phyloP scores from a whole-genome alignment of 257 asterid genomes.

The Fraxinus pennsylvanica region DNA sequence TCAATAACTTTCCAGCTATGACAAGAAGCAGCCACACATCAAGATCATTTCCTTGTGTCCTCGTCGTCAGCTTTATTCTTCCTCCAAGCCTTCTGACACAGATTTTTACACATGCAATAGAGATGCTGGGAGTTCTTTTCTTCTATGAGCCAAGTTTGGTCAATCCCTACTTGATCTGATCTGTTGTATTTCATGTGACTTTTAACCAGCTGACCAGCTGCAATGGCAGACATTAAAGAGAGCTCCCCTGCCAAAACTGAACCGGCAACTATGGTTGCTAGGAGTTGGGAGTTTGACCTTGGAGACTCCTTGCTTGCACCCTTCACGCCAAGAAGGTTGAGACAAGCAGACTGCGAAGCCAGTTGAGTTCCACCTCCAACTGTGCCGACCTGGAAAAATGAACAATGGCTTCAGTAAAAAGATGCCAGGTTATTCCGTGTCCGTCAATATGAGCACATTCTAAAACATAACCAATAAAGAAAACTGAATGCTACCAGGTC shows the following conservation, averaged over 20 bases:
- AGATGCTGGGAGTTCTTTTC: not conserved
- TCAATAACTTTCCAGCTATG: too few species aligned
- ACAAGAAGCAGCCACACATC: too few species aligned
- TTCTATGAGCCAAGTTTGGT: conserved; percentile 43
- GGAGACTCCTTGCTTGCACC: conserved; percentile 82
- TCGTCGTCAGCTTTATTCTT: not conserved
- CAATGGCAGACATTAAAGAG: conserved; percentile 87
- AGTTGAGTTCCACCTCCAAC: conserved; percentile 93
- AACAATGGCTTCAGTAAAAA: not conserved
- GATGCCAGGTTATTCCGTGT: too few species aligned
- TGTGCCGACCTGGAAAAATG: conserved; percentile 66
- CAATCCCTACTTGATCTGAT: conserved; percentile 68
- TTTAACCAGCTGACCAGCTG: conserved; percentile 88
- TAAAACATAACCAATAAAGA: too few species aligned
- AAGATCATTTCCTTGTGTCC: not conserved
- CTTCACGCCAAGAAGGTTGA: conserved; percentile 80
- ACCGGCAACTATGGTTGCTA: conserved; percentile 77
- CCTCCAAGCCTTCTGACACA: conserved; percentile 2
- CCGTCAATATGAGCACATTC: too few species aligned
- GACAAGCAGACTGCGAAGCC: conserved; percentile 90
- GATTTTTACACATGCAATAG: not conserved
- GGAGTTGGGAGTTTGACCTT: conserved; percentile 63
- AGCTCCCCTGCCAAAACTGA: conserved; percentile 87
- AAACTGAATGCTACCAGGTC: too few species aligned
- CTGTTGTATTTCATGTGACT: conserved; percentile 92